phyloP scores from a whole-genome alignment of 257 asterid species.

The Primulina tabacum region DNA sequence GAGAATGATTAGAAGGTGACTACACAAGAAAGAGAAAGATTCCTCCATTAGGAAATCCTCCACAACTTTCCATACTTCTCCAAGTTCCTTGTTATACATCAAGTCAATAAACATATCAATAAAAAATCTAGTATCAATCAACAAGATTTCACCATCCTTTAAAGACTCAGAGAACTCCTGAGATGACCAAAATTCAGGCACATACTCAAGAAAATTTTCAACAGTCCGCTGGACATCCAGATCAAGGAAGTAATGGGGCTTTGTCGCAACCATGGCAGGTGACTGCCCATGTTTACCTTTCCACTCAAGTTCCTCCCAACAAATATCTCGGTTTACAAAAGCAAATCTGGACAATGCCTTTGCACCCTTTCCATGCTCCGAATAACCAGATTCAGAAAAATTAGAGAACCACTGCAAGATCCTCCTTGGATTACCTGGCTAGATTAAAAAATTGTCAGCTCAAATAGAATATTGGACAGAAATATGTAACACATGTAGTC shows the following conservation, averaged over 20 bases:
- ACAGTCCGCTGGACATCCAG: slow-evolving; percentile 87
- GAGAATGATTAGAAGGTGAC: slow-evolving; percentile 78
- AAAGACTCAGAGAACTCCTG: slow-evolving; percentile 78
- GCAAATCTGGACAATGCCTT: slow-evolving; percentile 89
- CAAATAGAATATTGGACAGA: background rate
- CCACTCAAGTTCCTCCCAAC: slow-evolving; percentile 99
- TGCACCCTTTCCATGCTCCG: slow-evolving; percentile 84
- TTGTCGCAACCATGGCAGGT: slow-evolving; percentile 99
- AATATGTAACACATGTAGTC: background rate
- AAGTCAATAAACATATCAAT: slow-evolving; percentile 58
- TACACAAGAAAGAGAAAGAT: slow-evolving; percentile 75
- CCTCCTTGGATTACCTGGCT: slow-evolving; percentile 68
- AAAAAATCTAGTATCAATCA: slow-evolving; percentile 58
- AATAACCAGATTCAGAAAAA: slow-evolving; percentile 52
- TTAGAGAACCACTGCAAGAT: slow-evolving; percentile 85
- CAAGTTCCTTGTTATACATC: slow-evolving; percentile 72
- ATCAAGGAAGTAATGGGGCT: slow-evolving; percentile 97
- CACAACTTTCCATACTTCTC: slow-evolving; percentile 70
- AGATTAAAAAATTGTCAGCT: slow-evolving; percentile 22
- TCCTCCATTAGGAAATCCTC: slow-evolving; percentile 72
- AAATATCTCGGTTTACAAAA: slow-evolving; percentile 81
- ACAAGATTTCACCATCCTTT: slow-evolving; percentile 75
- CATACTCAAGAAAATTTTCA: slow-evolving; percentile 86
- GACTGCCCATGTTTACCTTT: slow-evolving; percentile 96
- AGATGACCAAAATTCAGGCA: slow-evolving; percentile 95